Evolutionary conservation across 1,139 yeast genomes (phyloP).

Genomic region (Kodamaea derodonti): DNA sequence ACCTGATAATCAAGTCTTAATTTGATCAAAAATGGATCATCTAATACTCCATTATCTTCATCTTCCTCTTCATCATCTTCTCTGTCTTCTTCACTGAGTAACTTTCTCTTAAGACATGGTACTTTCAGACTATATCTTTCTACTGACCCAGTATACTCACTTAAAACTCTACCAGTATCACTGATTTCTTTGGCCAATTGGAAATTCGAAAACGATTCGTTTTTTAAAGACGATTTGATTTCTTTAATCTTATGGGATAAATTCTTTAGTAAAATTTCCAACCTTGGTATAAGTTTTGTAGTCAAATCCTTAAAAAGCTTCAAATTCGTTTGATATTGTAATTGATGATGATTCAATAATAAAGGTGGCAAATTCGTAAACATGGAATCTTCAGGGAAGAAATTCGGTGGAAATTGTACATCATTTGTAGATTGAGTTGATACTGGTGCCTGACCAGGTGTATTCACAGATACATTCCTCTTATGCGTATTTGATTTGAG

Average conservation of each 20-base stretch:
- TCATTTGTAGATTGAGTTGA: slow-evolving; percentile 17
- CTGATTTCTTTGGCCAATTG: slow-evolving; percentile 37
- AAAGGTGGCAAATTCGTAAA: slow-evolving; percentile 34
- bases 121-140: slow-evolving; percentile 29
- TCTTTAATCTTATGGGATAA: slow-evolving; percentile 41
- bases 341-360: slow-evolving; percentile 36
- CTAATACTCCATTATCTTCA: slow-evolving; percentile 24
- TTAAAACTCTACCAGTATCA: slow-evolving; percentile 35
- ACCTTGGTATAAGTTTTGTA: slow-evolving; percentile 34
- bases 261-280: slow-evolving; percentile 36
- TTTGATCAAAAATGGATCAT: slow-evolving; percentile 44
- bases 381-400: slow-evolving; percentile 37
- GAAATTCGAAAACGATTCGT: slow-evolving; percentile 42
- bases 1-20: slow-evolving; percentile 40
- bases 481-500: slow-evolving; percentile 17
- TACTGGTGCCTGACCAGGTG: slow-evolving; percentile 5
- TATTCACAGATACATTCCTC: slow-evolving; percentile 14
- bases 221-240: slow-evolving; percentile 37
- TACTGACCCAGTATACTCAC: slow-evolving; percentile 29
- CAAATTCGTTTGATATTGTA: slow-evolving; percentile 23
- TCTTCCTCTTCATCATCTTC: slow-evolving; percentile 22
- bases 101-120: slow-evolving; percentile 26
- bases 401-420: slow-evolving; percentile 41
- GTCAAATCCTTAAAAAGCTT: slow-evolving; percentile 33
- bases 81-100: slow-evolving; percentile 14